phyloP scores from a whole-genome alignment of 1,284 basidiomycete genomes.

The Austroboletus niveus region DNA sequence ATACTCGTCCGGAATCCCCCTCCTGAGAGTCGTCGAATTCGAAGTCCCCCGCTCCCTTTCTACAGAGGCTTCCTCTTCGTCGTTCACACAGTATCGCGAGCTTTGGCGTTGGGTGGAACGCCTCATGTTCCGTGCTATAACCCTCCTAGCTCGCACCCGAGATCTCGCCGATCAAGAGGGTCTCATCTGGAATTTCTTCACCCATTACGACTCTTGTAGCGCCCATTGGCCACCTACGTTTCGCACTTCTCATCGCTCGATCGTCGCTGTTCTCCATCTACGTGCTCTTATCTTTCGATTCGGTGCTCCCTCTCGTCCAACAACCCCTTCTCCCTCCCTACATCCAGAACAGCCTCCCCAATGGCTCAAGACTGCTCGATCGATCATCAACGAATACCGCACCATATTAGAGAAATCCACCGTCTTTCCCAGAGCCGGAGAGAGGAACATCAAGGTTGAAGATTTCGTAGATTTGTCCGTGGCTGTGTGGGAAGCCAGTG shows the following conservation, averaged over 20 bases:
- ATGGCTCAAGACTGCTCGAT: slow-evolving; percentile 67
- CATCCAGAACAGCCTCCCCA: slow-evolving; percentile 37
- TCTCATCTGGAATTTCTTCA: slow-evolving; percentile 58
- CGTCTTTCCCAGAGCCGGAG: slow-evolving; percentile 80
- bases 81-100: slow-evolving; percentile 65
- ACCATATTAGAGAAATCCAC: slow-evolving; percentile 66
- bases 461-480: slow-evolving; percentile 83
- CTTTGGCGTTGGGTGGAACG: slow-evolving; percentile 80
- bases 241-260: slow-evolving; percentile 68
- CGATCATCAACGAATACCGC: slow-evolving; percentile 67
- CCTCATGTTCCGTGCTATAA: slow-evolving; percentile 65
- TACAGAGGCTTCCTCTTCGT: slow-evolving; percentile 38
- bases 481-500: slow-evolving; percentile 76
- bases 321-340: slow-evolving; percentile 10
- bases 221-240: slow-evolving; percentile 75
- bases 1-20: slow-evolving; percentile 54
- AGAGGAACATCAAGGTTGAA: slow-evolving; percentile 78
- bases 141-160: slow-evolving; percentile 51
- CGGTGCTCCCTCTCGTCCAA: slow-evolving; percentile 22
- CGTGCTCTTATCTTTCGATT: slow-evolving; percentile 63
- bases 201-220: slow-evolving; percentile 61
- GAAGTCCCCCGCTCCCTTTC: slow-evolving; percentile 43
- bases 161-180: slow-evolving; percentile 38
- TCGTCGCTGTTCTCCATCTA: slow-evolving; percentile 67
- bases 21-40: slow-evolving; percentile 50